Percentiles rank a stretch among this genome's conserved stretches.
Conservation (phyloP, 805 yeast species). For the Lachancea lanzarotensis region DNA sequence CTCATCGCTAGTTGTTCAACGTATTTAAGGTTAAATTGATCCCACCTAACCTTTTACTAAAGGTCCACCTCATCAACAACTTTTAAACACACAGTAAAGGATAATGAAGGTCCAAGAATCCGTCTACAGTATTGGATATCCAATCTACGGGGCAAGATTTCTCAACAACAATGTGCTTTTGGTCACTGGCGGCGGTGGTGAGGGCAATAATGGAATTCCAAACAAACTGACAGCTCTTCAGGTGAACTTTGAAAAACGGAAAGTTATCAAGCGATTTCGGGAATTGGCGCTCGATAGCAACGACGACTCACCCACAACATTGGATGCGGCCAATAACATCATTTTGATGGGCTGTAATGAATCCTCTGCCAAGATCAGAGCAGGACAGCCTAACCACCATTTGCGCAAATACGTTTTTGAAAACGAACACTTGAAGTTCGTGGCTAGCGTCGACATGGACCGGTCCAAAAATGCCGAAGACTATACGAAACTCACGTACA, state of each 20-base stretch:
- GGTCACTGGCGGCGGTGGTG: slow-evolving; percentile 94
- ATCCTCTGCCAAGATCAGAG: slow-evolving; percentile 48
- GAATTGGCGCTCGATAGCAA: slow-evolving; percentile 54
- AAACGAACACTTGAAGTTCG: slow-evolving; percentile 55
- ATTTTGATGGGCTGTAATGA: slow-evolving; percentile 77
- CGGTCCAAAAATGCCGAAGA: slow-evolving; percentile 44
- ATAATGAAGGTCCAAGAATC: slow-evolving; percentile 24
- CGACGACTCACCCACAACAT: slow-evolving; percentile 85
- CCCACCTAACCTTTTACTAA: background rate
- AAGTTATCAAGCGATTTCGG: slow-evolving; percentile 49
- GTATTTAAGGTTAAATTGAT: background rate
- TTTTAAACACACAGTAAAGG: background rate
- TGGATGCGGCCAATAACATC: slow-evolving; percentile 46
- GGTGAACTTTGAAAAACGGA: slow-evolving; percentile 45
- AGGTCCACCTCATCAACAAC: background rate
- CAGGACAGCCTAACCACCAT: slow-evolving; percentile 57
- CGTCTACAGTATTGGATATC: slow-evolving; percentile 49
- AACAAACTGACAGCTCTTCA: slow-evolving; percentile 69
- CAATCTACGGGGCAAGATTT: slow-evolving; percentile 75
- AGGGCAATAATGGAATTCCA: slow-evolving; percentile 81
- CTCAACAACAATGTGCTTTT: slow-evolving; percentile 52
- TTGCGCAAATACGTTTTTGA: slow-evolving; percentile 59
- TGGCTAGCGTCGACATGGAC: slow-evolving; percentile 51
- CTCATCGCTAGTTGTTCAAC: too few species aligned
- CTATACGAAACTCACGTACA: slow-evolving; percentile 51